Evolutionary conservation across 2,329 filamentous ascomycete species (phyloP).

Genomic region (Stenocarpella maydis): DNA sequence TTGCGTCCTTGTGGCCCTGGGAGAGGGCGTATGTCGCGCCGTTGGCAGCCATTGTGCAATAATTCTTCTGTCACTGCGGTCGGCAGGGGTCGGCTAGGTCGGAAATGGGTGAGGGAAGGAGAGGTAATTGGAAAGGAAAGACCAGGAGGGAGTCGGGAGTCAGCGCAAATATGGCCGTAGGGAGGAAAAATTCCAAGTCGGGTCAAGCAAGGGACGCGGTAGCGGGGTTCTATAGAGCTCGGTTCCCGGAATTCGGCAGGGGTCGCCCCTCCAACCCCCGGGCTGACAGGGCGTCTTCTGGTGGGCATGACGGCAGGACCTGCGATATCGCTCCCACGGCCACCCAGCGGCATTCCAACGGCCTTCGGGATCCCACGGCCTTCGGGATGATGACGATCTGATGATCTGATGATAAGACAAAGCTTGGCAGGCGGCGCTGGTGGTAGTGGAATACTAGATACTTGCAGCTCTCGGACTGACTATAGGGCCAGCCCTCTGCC

Average conservation of each 20-base stretch:
- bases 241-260: slow-evolving; percentile 28
- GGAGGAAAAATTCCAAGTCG: slow-evolving; percentile 33
- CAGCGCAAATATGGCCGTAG: slow-evolving; percentile 27
- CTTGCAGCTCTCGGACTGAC: background rate
- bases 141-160: background rate
- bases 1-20: slow-evolving; percentile 47
- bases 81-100: background rate
- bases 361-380: no score
- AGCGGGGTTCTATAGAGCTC: slow-evolving; percentile 32
- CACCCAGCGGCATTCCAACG: no score
- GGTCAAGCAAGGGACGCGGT: slow-evolving; percentile 4
- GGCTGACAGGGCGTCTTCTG: slow-evolving; percentile 17
- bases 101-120: background rate
- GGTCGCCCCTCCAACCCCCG: slow-evolving; percentile 16
- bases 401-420: slow-evolving; percentile 11
- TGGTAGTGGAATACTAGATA: background rate
- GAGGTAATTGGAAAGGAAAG: background rate
- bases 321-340: slow-evolving; percentile 18
- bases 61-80: background rate
- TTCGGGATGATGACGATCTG: background rate
- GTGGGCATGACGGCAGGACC: slow-evolving; percentile 11
- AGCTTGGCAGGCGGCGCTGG: slow-evolving; percentile 1
- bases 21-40: slow-evolving; percentile 46
- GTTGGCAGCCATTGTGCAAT: slow-evolving; percentile 44
- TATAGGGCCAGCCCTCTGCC: background rate